Evolutionary conservation across 108 stramenopile genomes (phyloP).

Genomic region (Skeletonema tropicum): DNA sequence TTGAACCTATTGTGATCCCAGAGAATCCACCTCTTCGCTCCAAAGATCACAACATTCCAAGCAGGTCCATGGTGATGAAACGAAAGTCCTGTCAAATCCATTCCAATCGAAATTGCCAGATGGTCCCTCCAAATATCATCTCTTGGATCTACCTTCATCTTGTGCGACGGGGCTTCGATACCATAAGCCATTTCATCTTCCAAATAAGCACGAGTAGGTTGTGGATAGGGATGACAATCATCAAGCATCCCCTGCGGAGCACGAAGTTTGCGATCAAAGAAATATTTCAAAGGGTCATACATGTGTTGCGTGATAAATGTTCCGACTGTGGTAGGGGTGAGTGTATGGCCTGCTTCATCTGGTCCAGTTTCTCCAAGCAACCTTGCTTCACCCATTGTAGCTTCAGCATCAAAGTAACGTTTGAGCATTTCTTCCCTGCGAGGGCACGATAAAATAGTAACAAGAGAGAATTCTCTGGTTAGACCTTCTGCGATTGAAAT

Average conservation of each 20-base stretch:
- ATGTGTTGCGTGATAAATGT: slow-evolving; percentile 47
- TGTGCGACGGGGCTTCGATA: slow-evolving; percentile 30
- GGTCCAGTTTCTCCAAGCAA: slow-evolving; percentile 44
- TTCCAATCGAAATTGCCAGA: slow-evolving; percentile 44
- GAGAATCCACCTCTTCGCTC: slow-evolving; percentile 47
- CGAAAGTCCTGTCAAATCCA: slow-evolving; percentile 39
- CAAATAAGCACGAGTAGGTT: slow-evolving; percentile 45
- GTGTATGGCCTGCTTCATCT: slow-evolving; percentile 32
- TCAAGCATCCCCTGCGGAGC: slow-evolving; percentile 39
- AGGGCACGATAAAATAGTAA: neutral
- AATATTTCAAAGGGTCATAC: slow-evolving; percentile 51
- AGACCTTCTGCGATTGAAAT: neutral
- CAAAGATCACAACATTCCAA: slow-evolving; percentile 47
- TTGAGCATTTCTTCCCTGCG: slow-evolving; percentile 41
- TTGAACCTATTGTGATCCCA: slow-evolving; percentile 38
- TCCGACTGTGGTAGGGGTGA: slow-evolving; percentile 38
- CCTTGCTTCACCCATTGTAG: slow-evolving; percentile 44
- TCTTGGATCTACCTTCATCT: slow-evolving; percentile 24
- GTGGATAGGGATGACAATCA: slow-evolving; percentile 45
- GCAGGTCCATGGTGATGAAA: slow-evolving; percentile 49
- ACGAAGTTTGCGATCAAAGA: slow-evolving; percentile 54
- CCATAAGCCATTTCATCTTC: slow-evolving; percentile 17
- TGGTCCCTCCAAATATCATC: slow-evolving; percentile 44
- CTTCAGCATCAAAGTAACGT: slow-evolving; percentile 38
- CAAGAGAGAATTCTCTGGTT: neutral